A percentile compares a stretch with the other conserved stretches of the same genome.
These are phyloP conservation scores for Akebia trifoliata DNA, from an alignment of 164 flowering plant species.

Conservation along the genomic window DNA sequence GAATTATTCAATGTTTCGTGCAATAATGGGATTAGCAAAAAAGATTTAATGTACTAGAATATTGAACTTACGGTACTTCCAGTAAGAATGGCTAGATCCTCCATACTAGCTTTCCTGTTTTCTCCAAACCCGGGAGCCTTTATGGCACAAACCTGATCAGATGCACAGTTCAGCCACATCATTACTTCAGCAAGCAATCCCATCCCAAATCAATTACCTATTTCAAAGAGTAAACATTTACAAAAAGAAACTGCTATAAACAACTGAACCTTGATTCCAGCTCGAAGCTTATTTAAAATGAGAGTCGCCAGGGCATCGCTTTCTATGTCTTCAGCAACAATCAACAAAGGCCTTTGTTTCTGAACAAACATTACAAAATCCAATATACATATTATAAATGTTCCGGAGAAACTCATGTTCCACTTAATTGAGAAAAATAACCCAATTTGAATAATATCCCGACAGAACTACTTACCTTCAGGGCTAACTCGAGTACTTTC, in stretches of 20 bases:
- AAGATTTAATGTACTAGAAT: too few species aligned
- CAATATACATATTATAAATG: neutral
- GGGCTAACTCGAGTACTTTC: constrained; percentile 78
- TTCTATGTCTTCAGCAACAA: constrained; percentile 92
- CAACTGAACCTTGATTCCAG: constrained; percentile 92
- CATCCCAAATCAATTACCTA: too few species aligned
- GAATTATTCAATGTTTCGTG: too few species aligned
- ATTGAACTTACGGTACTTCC: constrained; percentile 62
- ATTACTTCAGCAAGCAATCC: neutral
- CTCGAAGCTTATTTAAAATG: constrained; percentile 85
- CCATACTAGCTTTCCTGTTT: constrained; percentile 71
- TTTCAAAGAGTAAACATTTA: too few species aligned
- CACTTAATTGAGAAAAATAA: neutral
- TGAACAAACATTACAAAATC: constrained; percentile 22
- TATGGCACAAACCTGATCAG: constrained; percentile 73
- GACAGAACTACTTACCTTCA: constrained; percentile 55
- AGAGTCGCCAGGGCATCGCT: constrained; percentile 93
- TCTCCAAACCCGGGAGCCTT: constrained; percentile 99
- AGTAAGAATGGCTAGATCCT: constrained; percentile 80
- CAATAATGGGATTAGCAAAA: too few species aligned
- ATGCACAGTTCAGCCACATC: neutral
- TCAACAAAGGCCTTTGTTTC: constrained; percentile 84
- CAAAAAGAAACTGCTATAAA: too few species aligned
- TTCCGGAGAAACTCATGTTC: too few species aligned
- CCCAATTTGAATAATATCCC: constrained; percentile 14